Evolutionary conservation across 2,329 filamentous ascomycete genomes (phyloP), one percentile per base, ranked within the genome.

Genomic region (Colletotrichum sidae): DNA sequence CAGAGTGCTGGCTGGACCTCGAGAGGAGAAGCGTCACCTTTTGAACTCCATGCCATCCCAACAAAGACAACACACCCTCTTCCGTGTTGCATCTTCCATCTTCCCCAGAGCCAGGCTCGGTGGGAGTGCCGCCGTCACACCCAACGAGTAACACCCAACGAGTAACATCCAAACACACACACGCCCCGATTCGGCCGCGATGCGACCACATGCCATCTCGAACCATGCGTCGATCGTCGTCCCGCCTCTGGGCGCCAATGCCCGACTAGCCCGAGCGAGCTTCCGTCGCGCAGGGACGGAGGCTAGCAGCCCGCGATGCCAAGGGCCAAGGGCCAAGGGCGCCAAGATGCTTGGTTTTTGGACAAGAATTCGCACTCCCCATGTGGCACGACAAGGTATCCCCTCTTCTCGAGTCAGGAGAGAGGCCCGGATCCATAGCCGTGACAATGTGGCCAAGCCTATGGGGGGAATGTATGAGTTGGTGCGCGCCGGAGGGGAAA

Each of bases 261-360:
- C 37, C 47, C 15, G 42, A 25, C 49, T 54, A 49, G 45, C 11
- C 34, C 17, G 13, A 41, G 50, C 38, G 53, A 37, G 45, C 25
- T 53, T 47, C 42, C 56, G 52, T 37, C 12, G 8, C 39, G 17
- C 52, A 42, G 52, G 51, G 37, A 34, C 42, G 58, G 63, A 62
- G 47, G 46, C 17, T 62, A 8, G 53, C 11, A 49, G 38, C n/a
- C 63, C 58, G 58, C 47, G 35, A 50, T 65, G 63, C 63, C 63
- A 62, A 65, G 58, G 25, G 25, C 25, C 25, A 25, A 25, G 25
- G 25, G 17, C 17, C 17, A 17, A 17, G 17, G 37, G 3, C 11
- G 63, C 63, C 63, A 62, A 65, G 63, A 53, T 65, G 58, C 63
- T 65, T 62, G 52, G 63, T 34, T 47, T 61, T 53, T 55, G 25